Conservation (phyloP, 23 red algal genomes). For the Cyanidiococcus yangmingshanensis region DNA sequence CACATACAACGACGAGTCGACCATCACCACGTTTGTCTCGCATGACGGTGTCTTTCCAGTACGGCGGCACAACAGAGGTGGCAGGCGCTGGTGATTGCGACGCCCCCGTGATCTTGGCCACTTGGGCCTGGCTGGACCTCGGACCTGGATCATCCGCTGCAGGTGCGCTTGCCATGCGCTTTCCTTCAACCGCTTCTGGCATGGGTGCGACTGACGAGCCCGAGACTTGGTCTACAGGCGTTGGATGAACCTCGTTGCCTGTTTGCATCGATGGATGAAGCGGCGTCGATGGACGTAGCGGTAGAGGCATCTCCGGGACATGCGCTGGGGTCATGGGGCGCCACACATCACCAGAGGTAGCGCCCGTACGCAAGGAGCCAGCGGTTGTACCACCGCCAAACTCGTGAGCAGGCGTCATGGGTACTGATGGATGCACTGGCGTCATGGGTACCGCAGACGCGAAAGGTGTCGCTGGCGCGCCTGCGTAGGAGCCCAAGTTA, state of each 20-base stretch:
- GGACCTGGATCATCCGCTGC: too few relatives aligned
- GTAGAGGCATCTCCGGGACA: neutral
- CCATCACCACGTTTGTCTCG: neutral
- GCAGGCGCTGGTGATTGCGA: too few relatives aligned
- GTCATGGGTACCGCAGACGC: neutral
- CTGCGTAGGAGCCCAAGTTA: neutral
- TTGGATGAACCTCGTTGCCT: neutral
- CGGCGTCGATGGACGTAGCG: neutral
- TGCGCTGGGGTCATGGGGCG: slow-evolving; percentile 10
- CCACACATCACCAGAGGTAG: neutral
- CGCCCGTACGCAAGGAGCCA: neutral
- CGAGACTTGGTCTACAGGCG: too few relatives aligned
- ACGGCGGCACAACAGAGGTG: neutral
- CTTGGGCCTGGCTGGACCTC: too few relatives aligned
- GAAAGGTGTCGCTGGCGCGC: neutral
- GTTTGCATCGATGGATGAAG: neutral
- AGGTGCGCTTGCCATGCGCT: too few relatives aligned
- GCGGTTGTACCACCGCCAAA: neutral
- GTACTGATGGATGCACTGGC: neutral
- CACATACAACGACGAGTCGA: neutral
- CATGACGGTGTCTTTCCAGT: neutral
- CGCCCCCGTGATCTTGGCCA: too few relatives aligned
- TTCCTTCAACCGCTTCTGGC: too few relatives aligned
- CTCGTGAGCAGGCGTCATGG: slow-evolving; percentile 12
- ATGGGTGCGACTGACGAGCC: too few relatives aligned